These are phyloP conservation scores for Gymnopilus dilepis DNA, from an alignment of 768 basidiomycete species.

Conservation along the genomic window DNA sequence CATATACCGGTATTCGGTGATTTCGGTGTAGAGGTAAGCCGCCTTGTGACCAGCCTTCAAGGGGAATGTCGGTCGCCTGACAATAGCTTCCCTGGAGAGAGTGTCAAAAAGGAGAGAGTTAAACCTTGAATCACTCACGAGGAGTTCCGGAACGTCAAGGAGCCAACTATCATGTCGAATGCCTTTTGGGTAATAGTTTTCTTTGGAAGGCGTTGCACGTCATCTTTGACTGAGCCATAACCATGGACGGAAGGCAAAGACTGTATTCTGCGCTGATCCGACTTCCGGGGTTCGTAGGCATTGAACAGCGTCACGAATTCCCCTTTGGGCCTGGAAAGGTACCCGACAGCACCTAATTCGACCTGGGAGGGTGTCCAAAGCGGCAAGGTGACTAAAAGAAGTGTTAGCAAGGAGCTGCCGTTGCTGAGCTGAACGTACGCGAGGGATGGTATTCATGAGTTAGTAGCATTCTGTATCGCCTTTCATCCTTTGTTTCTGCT, in stretches of 20 bases:
- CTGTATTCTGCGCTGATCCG: constrained; percentile 46
- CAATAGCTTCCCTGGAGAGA: constrained; percentile 43
- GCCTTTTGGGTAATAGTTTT: constrained; percentile 59
- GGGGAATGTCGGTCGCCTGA: constrained; percentile 61
- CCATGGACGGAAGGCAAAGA: constrained; percentile 64
- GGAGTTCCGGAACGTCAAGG: constrained; percentile 25
- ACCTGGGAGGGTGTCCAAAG: constrained; percentile 75
- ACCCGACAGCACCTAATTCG: constrained; percentile 78
- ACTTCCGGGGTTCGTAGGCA: constrained; percentile 57
- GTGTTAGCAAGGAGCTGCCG: background rate
- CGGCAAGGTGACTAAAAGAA: constrained; percentile 59
- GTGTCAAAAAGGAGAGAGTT: background rate
- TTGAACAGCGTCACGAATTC: constrained; percentile 80
- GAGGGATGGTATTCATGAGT: constrained; percentile 74
- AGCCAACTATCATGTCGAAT: constrained; percentile 37
- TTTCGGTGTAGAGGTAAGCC: constrained; percentile 72
- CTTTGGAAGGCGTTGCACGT: constrained; percentile 58
- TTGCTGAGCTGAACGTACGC: too few relatives aligned
- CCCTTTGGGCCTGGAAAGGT: constrained; percentile 68
- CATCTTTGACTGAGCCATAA: constrained; percentile 61
- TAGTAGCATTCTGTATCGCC: constrained; percentile 68
- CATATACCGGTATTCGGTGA: constrained; percentile 71
- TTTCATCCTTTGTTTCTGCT: constrained; percentile 59
- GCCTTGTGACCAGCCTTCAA: constrained; percentile 67
- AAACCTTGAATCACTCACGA: constrained; percentile 39